These are phyloP conservation scores for Zygoascus sp. DNA, from an alignment of 1,139 yeast species.

Conservation along the genomic window DNA sequence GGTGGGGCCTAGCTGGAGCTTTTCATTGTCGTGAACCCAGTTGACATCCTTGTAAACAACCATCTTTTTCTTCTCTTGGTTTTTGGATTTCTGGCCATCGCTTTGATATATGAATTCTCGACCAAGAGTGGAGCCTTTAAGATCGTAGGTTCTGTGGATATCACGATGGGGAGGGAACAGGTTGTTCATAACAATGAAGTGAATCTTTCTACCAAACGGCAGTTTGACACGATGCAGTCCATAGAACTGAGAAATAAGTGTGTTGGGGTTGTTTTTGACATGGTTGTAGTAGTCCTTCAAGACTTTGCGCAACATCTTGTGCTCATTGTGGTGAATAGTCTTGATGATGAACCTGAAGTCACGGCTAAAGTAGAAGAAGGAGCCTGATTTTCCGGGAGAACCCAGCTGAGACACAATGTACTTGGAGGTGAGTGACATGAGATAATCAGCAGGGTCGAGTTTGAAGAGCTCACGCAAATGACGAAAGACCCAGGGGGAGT, in stretches of 20 bases:
- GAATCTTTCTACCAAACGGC: constrained; percentile 81
- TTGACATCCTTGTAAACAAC: constrained; percentile 75
- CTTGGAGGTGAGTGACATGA: constrained; percentile 87
- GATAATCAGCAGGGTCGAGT: constrained; percentile 91
- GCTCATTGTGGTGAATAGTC: constrained; percentile 92
- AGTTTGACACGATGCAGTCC: constrained; percentile 92
- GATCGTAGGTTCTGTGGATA: constrained; percentile 79
- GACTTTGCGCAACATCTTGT: constrained; percentile 70
- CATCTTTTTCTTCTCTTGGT: constrained; percentile 24
- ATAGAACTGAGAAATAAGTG: constrained; percentile 87
- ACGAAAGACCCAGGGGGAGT: constrained; percentile 90
- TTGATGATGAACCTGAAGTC: constrained; percentile 93
- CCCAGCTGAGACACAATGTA: constrained; percentile 88
- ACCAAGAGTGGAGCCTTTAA: constrained; percentile 92
- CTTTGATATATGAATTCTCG: constrained; percentile 42
- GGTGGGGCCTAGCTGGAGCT: constrained; percentile 66
- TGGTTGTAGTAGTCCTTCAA: constrained; percentile 76
- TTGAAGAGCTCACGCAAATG: constrained; percentile 76
- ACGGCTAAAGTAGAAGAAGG: constrained; percentile 90
- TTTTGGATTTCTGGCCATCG: constrained; percentile 6
- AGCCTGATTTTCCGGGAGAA: constrained; percentile 96
- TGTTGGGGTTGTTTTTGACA: constrained; percentile 79
- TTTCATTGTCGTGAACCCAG: constrained; percentile 66
- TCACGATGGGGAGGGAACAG: constrained; percentile 92
- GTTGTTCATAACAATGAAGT: constrained; percentile 95